Evolutionary conservation across 148 eudicot species (phyloP).

Genomic region (Persicaria maculosa): DNA sequence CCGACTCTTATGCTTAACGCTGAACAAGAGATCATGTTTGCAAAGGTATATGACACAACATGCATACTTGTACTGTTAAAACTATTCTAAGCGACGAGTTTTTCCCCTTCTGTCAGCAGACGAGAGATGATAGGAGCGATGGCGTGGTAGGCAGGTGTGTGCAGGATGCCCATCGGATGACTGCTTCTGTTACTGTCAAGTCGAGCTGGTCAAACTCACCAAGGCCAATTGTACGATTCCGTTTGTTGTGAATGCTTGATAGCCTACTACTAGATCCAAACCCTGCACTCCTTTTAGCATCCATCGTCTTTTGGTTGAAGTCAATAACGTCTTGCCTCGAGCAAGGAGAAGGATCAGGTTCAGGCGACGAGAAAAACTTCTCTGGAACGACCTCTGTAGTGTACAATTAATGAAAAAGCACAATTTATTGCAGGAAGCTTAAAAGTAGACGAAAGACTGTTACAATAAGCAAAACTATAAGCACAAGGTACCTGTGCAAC

Average conservation of each 20-base stretch:
- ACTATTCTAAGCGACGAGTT: constrained; percentile 4
- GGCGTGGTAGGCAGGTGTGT: constrained; percentile 61
- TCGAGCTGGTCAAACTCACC: constrained; percentile 77
- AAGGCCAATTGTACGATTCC: constrained; percentile 80
- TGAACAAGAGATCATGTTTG: no score
- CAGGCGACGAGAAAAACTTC: constrained; percentile 27
- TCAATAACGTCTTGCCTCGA: constrained; percentile 22
- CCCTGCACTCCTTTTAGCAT: constrained; percentile 38
- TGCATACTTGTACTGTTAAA: constrained; percentile 1
- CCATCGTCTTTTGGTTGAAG: constrained; percentile 27
- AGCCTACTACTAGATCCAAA: constrained; percentile 27
- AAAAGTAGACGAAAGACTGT: neutral
- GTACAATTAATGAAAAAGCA: neutral
- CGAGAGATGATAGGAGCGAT: constrained; percentile 71
- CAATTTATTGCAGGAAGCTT: neutral
- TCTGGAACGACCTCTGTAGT: constrained; percentile 24
- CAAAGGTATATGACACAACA: neutral
- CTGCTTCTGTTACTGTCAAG: constrained; percentile 56
- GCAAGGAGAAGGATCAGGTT: constrained; percentile 24
- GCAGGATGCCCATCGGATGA: constrained; percentile 94
- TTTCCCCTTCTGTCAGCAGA: constrained; percentile 35
- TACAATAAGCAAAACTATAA: neutral
- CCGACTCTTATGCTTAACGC: neutral
- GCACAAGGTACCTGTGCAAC: neutral
- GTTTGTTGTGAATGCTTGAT: constrained; percentile 53